Base-by-base conservation (phyloP, 371 early-diverging fungal species). In the Mucor mucedo region DNA sequence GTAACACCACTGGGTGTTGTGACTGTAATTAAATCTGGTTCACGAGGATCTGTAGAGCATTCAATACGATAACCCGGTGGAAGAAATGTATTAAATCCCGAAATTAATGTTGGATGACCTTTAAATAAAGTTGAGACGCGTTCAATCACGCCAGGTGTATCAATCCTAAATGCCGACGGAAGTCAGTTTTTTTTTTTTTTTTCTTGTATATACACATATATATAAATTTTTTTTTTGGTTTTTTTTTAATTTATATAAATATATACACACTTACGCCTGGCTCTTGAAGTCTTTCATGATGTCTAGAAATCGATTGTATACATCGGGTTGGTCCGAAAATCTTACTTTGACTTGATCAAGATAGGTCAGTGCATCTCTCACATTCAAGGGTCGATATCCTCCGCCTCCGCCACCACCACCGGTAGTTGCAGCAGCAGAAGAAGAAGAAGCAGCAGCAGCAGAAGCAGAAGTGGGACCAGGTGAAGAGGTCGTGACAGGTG, bases 271-370 rank as follows among this genome's bases (percentile, higher is more conserved):
- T 82, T 84, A 92, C 93, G 89, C 88, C 69, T 98, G 95, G 66
- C 95, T 92, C 78, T 99, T 99, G 72, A 98, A 99, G 70, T 99
- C 99, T 81, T 97, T 98, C 99, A 99, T 99, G 35, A 98, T 98
- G 72, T 99, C 98, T 69, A 99, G 66, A 76, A 99, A 99, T 65
- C 90, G 87, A 70, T 96, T 98, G 83, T 99, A 99, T 2, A 98
- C 95, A 55, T 94, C 96, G 10, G 98, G 95, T 45, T 93, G 88
- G 65, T 95, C 91, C 27, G 87, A 77, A 75, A 98, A 99, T 68
- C 96, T 93, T 41, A 89, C 85, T 75, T 97, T 98, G 28, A 99
- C 99, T 73, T 92, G 88, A 69, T 99, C 99, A 58, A 99, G 84
- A 77, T 99, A 99, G 7, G 94, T 86, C 60, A 99, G 80, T 1